Percentiles rank a stretch among this genome's conserved stretches.
phyloP scores from a whole-genome alignment of 306 rosid genomes.

The Rosa rugosa region DNA sequence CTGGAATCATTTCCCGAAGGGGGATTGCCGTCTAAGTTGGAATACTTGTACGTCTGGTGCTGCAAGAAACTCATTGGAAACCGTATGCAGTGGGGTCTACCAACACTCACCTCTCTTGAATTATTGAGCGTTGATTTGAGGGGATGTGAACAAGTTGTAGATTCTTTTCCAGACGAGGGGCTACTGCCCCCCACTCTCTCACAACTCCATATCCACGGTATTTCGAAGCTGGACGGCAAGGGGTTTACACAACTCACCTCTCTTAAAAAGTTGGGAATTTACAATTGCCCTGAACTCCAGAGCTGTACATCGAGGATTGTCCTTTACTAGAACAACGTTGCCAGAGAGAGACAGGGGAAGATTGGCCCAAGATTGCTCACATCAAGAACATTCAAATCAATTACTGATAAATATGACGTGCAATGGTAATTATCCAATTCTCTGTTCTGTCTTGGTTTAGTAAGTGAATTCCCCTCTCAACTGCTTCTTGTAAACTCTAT shows the following conservation, averaged over 20 bases:
- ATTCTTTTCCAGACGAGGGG: constrained; percentile 20
- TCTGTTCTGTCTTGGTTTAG: no score
- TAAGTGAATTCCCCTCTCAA: no score
- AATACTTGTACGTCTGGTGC: rapidly evolving
- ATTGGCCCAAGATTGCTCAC: constrained; percentile 38
- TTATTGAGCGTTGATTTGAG: neutral
- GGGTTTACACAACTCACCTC: no score
- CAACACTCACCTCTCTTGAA: neutral
- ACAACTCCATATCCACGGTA: rapidly evolving
- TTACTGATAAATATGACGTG: no score
- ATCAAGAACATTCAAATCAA: neutral
- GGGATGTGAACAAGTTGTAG: neutral
- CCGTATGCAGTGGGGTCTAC: constrained; percentile 24
- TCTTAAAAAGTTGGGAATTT: no score
- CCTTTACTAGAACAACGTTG: neutral
- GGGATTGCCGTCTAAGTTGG: constrained; percentile 19
- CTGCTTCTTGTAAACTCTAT: no score
- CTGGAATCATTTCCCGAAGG: constrained; percentile 18
- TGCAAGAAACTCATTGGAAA: constrained; percentile 20
- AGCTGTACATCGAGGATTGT: neutral
- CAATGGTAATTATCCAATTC: neutral
- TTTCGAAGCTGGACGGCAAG: neutral
- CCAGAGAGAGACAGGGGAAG: constrained; percentile 22
- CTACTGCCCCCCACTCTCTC: constrained; percentile 17
- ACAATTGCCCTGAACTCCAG: no score